Base-by-base conservation (phyloP, 352 stramenopile genomes). In the Phytophthora litchii region DNA sequence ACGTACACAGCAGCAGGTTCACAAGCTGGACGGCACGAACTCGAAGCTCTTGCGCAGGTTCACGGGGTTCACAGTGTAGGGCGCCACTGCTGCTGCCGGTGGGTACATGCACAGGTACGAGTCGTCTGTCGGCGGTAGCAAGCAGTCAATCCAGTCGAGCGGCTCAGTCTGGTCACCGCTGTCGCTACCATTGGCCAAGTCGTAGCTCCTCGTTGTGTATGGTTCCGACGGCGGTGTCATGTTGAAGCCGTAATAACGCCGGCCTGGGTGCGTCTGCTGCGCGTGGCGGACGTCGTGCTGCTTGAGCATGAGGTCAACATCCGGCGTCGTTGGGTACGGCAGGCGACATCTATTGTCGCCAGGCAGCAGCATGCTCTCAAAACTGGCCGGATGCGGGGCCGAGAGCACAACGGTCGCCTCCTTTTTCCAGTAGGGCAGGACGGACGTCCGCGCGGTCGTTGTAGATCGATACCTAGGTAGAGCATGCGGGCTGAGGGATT, bases 101-200 rank as follows among this genome's bases (percentile, higher is more conserved):
- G 71, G 56, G 51, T 82, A 82, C 70, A 72, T 72, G 60, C 43
- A 66, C 61, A 66, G 62, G 64, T 79, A 80, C 16, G 51, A 44
- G 14, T 78, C 70, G 31, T 85, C 76, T 10, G 57, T 48, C 6
- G 71, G 64, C 19, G 76, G 76, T 34, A 86, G 55, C 23, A 83
- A 38, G 38, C 73, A 83, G 58, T 83, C 76, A 44, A 86, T 83
- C 76, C 76, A 86, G 60, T 86, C 76, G 42, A 86, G 48, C 20
- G 76, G 59, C 53, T 83, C 76, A 5, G 44, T 48, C 20, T 67
- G 60, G n/a, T 71, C 66, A 21, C 31, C 17, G 40, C 20, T 1
- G 13, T 35, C 31, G 44, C 23, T 53, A 38, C 14, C 36, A 44
- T 25, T 38, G 38, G 16, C 4, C 14, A 41, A 1, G n/a, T 67